phyloP scores from a whole-genome alignment of 176 grass and related monocot genomes.

The Areca catechu region DNA sequence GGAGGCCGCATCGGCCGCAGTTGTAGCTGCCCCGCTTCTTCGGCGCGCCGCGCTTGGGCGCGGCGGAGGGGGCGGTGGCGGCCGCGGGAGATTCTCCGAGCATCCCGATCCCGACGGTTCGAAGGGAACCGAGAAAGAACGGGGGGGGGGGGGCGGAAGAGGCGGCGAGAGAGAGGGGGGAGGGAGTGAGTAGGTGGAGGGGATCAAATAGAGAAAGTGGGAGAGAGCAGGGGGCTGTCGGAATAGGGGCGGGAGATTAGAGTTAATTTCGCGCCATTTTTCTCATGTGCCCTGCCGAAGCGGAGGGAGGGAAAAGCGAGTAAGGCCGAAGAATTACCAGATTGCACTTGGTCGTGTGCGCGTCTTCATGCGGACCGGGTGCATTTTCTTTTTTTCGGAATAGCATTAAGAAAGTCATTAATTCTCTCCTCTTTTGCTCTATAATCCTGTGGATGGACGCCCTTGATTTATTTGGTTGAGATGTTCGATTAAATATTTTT shows the following conservation, averaged over 20 bases:
- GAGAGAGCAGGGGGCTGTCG: slow-evolving; percentile 25
- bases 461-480: too few species aligned
- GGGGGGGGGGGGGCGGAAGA: slow-evolving; percentile 6
- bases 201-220: slow-evolving; percentile 27
- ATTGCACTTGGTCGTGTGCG: background rate
- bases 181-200: background rate
- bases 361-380: too few species aligned
- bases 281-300: background rate
- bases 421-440: too few species aligned
- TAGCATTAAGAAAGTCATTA: too few species aligned
- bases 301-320: background rate
- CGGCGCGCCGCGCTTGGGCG: slow-evolving; percentile 11
- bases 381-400: too few species aligned
- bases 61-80: background rate
- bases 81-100: slow-evolving; percentile 1
- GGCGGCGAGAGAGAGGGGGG: background rate
- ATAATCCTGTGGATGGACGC: too few species aligned
- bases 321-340: slow-evolving; percentile 12
- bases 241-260: slow-evolving; percentile 20
- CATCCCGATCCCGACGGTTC: slow-evolving; percentile 8
- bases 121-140: background rate
- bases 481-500: too few species aligned
- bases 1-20: slow-evolving; percentile 73
- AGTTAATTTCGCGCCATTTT: slow-evolving; percentile 12
- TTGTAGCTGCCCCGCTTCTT: slow-evolving; percentile 86